phyloP scores from a whole-genome alignment of 352 stramenopile genomes.

The Globisporangium takayamanum region DNA sequence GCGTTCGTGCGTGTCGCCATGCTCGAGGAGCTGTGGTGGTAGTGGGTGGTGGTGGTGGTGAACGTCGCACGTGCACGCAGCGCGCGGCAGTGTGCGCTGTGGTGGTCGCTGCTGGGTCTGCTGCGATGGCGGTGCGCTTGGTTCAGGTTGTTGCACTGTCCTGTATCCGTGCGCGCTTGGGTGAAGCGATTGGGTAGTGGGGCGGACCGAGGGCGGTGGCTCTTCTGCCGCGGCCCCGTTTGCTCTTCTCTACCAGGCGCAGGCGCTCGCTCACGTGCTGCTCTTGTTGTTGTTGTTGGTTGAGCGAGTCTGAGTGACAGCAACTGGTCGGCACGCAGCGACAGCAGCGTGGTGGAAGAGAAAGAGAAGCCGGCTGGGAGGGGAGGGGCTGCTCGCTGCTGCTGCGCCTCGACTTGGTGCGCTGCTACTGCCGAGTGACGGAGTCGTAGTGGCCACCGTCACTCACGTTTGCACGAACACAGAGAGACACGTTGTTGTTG shows the following conservation, averaged over 20 bases:
- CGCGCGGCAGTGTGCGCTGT: not conserved
- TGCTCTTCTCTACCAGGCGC: slow-evolving; percentile 5
- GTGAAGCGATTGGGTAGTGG: slow-evolving; percentile 5
- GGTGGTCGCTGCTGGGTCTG: not conserved
- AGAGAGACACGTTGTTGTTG: too few relatives aligned
- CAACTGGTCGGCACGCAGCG: not conserved
- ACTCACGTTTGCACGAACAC: slow-evolving; percentile 2
- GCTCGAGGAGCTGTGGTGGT: not conserved
- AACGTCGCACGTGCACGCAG: not conserved
- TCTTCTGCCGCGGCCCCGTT: slow-evolving; percentile 15
- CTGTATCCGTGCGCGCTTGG: not conserved
- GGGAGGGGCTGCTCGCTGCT: slow-evolving; percentile 1
- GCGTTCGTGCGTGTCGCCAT: slow-evolving; percentile 2
- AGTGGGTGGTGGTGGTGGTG: not conserved
- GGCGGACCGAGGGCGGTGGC: slow-evolving; percentile 5
- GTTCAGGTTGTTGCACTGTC: not conserved
- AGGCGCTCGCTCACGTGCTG: not conserved
- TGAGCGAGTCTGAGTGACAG: slow-evolving; percentile 2
- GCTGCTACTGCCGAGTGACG: not conserved
- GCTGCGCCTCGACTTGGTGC: not conserved
- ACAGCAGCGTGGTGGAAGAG: not conserved
- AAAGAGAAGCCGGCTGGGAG: slow-evolving; percentile 6
- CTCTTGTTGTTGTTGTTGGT: not conserved
- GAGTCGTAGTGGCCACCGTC: slow-evolving; percentile 2
- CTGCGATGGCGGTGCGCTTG: not conserved